Evolutionary conservation across 2,329 filamentous ascomycete species (phyloP).

Genomic region (Xylariales sp.): DNA sequence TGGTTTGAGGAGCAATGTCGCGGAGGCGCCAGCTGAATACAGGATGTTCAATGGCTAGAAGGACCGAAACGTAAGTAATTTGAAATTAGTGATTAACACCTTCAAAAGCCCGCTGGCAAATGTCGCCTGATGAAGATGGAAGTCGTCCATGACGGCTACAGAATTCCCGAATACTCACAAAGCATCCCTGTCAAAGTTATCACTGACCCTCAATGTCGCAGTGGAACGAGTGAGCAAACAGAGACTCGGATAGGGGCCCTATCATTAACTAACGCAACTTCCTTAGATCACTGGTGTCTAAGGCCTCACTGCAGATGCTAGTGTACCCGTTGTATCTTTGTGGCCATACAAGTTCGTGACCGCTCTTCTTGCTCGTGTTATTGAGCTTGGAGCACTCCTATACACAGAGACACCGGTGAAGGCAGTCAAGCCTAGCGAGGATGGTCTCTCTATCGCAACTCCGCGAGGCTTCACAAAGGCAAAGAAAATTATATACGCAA

Average conservation of each 20-base stretch:
- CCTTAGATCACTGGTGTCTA: constrained; percentile 8
- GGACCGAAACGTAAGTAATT: no score
- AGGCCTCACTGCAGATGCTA: neutral
- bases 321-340: neutral
- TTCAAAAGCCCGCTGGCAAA: no score
- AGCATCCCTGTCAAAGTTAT: no score
- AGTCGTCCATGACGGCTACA: no score
- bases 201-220: no score
- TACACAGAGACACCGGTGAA: constrained; percentile 7
- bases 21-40: neutral
- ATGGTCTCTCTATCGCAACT: constrained; percentile 37
- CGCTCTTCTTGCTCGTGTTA: neutral
- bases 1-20: constrained; percentile 1
- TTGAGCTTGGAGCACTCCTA: constrained; percentile 8
- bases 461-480: constrained; percentile 48
- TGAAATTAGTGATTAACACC: no score
- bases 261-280: no score
- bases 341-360: constrained; percentile 11
- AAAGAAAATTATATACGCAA: constrained; percentile 35
- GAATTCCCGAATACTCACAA: no score
- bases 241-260: no score
- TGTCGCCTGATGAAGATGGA: no score
- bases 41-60: constrained; percentile 5
- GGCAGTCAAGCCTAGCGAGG: neutral
- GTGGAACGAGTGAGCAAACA: no score